Conservation (phyloP, 495 filamentous ascomycete genomes). For the Neurospora sp. region DNA sequence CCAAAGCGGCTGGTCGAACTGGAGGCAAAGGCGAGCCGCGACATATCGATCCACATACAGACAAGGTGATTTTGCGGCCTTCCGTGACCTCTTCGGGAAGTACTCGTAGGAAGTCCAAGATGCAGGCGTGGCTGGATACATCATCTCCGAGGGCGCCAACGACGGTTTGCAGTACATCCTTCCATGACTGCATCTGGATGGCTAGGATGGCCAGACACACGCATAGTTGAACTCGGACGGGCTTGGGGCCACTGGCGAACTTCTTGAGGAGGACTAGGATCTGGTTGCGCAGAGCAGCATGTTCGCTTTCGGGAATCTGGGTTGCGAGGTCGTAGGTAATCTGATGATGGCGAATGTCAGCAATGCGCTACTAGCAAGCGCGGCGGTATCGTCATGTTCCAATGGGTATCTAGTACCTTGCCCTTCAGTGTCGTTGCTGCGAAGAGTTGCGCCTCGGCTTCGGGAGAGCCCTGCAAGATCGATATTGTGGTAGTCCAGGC, state of each 20-base stretch:
- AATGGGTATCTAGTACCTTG: slow-evolving; percentile 53
- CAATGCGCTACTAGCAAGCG: neutral
- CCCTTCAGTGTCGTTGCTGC: slow-evolving; percentile 95
- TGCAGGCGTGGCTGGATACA: slow-evolving; percentile 65
- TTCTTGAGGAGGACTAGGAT: slow-evolving; percentile 66
- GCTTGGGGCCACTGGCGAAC: slow-evolving; percentile 75
- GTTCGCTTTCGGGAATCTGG: slow-evolving; percentile 69
- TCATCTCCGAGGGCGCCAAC: slow-evolving; percentile 69
- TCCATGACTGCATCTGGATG: slow-evolving; percentile 94
- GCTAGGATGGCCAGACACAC: slow-evolving; percentile 89
- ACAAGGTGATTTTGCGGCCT: slow-evolving; percentile 96
- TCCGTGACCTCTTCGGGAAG: slow-evolving; percentile 98
- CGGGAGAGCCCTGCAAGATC: slow-evolving; percentile 67
- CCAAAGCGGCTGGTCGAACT: slow-evolving; percentile 25
- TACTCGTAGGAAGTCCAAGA: slow-evolving; percentile 91
- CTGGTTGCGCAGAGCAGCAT: slow-evolving; percentile 69
- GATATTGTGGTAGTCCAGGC: slow-evolving; percentile 84
- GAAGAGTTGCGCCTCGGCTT: slow-evolving; percentile 82
- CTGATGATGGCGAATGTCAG: slow-evolving; percentile 12
- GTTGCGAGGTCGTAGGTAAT: slow-evolving; percentile 40
- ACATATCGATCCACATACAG: slow-evolving; percentile 69
- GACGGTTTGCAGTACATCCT: slow-evolving; percentile 77
- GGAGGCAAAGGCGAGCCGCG: slow-evolving; percentile 35
- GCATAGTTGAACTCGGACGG: slow-evolving; percentile 87
- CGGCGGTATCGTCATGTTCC: neutral